phyloP scores from a whole-genome alignment of 2,329 filamentous ascomycete species.

The Zasmidium angulare region DNA sequence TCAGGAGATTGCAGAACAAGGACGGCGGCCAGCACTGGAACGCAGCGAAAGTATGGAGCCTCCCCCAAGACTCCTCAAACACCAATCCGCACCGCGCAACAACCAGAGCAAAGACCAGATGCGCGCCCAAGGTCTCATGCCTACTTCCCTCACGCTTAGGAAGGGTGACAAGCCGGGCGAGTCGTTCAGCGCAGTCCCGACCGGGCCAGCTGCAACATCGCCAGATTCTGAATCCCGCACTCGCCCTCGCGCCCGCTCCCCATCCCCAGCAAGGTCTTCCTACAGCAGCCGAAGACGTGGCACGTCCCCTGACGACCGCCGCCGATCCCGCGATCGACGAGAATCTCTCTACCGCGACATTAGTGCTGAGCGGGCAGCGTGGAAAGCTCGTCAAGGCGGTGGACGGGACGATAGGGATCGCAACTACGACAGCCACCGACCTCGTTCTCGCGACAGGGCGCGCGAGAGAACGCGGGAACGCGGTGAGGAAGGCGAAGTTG shows the following conservation, averaged over 20 bases:
- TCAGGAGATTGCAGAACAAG: slow-evolving; percentile 54
- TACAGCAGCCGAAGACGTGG: slow-evolving; percentile 28
- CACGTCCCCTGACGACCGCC: slow-evolving; percentile 26
- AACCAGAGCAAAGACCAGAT: slow-evolving; percentile 30
- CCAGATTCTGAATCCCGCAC: not conserved
- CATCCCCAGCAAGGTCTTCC: slow-evolving; percentile 29
- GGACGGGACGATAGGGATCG: slow-evolving; percentile 24
- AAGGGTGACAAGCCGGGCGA: slow-evolving; percentile 26
- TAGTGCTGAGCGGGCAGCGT: slow-evolving; percentile 34
- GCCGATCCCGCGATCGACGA: slow-evolving; percentile 24
- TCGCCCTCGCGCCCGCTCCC: slow-evolving; percentile 24
- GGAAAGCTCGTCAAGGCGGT: slow-evolving; percentile 30
- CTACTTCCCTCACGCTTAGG: slow-evolving; percentile 33
- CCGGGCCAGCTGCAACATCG: not conserved
- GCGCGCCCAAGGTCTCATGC: slow-evolving; percentile 33
- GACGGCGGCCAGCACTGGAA: slow-evolving; percentile 53
- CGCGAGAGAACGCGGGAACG: slow-evolving; percentile 2
- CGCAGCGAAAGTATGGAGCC: slow-evolving; percentile 41
- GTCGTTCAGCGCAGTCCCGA: slow-evolving; percentile 19
- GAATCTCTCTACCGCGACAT: slow-evolving; percentile 32
- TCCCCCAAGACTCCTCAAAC: slow-evolving; percentile 36
- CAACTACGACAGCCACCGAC: slow-evolving; percentile 34
- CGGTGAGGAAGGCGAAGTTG: slow-evolving; percentile 34
- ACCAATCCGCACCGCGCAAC: slow-evolving; percentile 24
- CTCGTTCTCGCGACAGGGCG: slow-evolving; percentile 1